Base-by-base conservation (phyloP, 495 filamentous ascomycete genomes). In the Cercophora newfieldiana region DNA sequence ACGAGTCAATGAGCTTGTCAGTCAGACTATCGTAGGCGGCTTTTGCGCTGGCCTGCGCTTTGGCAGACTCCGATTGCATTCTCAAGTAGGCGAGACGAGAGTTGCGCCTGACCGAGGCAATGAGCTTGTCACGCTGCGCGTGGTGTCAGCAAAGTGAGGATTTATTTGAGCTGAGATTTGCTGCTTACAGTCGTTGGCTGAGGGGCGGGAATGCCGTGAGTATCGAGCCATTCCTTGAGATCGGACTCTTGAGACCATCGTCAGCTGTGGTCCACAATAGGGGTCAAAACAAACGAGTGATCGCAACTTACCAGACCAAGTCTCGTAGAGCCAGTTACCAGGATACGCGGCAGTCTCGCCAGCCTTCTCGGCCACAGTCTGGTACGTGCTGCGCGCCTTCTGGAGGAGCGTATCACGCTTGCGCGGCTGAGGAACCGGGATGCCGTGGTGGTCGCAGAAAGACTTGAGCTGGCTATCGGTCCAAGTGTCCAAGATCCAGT, bases 401-500 rank as follows among this genome's bases (percentile, higher is more conserved):
- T 88, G 83, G 68, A 98, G 85, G 56, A 97, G 79, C 18, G 86
- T 85, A 73, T 97, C 95, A 63, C 92, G 91, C 70, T 89, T 91
- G 71, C 90, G 90, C 24, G 95, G 95, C 69, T 94, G 90, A 31
- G 91, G 91, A 63, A 87, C 83, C 71, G 93, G 93, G 65, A 99
- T 92, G 70, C 86, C 86, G 73, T 99, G 87, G 69, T 88, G 88
- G 77, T 99, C 94, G 54, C 92, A 86, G 83, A 97, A 97, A 14
- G 92, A 83, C 82, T 99, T 98, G 64, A 99, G 81, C 72, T 94
- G 90, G 66, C 72, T 77, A 26, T 77, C 75, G 63, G 82, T 88
- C 82, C 83, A 98, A 83, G 85, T 91, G 77, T 98, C 93, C 77
- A 99, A 91, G 67, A 99, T 89, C 95, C 95, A 99, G 68, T 94